Evolutionary conservation across 257 asterid genomes (phyloP).

Genomic region (Forsythia viridissima): DNA sequence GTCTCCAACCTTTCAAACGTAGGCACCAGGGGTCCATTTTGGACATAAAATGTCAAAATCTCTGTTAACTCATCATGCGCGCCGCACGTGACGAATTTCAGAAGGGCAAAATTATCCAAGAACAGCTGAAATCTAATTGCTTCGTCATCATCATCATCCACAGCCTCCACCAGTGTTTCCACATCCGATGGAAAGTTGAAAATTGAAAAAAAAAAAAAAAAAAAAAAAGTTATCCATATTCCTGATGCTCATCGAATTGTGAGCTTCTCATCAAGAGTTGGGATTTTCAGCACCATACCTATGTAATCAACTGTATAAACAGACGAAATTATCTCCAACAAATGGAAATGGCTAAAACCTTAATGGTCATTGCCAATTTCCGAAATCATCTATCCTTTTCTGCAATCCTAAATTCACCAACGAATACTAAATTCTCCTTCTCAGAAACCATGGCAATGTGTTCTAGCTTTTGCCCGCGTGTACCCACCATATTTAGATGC

Average conservation of each 20-base stretch:
- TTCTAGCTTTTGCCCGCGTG: slow-evolving; percentile 50
- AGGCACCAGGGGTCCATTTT: no score
- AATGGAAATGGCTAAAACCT: slow-evolving; percentile 45
- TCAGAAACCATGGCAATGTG: slow-evolving; percentile 51
- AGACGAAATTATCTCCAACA: neutral
- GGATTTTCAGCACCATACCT: neutral
- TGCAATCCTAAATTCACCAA: slow-evolving; percentile 35
- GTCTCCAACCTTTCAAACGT: no score
- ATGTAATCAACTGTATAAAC: neutral
- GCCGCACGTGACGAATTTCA: no score
- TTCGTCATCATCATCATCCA: no score
- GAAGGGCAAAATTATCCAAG: no score
- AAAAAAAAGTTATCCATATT: neutral
- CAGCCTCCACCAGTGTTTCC: no score
- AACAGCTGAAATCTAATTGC: no score
- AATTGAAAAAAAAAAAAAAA: neutral
- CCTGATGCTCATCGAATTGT: neutral
- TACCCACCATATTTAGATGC: slow-evolving; percentile 28
- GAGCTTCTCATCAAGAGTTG: slow-evolving; percentile 1
- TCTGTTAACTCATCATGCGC: no score
- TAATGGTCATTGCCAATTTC: slow-evolving; percentile 40
- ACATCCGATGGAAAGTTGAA: no score
- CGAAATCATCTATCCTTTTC: slow-evolving; percentile 31
- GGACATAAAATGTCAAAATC: no score
- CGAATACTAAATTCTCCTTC: slow-evolving; percentile 10